Base-by-base conservation (phyloP, 108 stramenopile species). In the Cyclostephanos invisitatus region DNA sequence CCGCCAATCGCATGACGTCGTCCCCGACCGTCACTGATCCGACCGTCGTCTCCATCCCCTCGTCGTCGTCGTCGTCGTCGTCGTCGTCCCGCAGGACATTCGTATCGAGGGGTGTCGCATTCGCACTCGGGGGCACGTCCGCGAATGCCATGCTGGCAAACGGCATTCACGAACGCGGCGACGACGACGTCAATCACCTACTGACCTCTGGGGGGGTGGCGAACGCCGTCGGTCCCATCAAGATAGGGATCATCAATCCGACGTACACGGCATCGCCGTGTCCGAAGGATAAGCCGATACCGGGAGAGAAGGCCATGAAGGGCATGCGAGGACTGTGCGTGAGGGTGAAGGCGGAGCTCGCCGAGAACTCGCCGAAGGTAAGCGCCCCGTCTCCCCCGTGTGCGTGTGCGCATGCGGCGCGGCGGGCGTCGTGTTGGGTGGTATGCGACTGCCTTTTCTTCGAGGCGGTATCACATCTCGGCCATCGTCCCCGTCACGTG, bases 271-370 rank as follows among this genome's bases (percentile, higher is more conserved):
- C 94, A 35, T 72, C 69, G 24, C 82, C 85, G 12, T 97, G 96
- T 76, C 96, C 96, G 11, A 84, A 75, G 44, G 80, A 85, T 55
- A 90, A 83, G 37, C 96, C 95, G 40, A 94, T 97, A 55, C 96
- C 96, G 2, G 96, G 96, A 57, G 91, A 97, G 74, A 94, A 94
- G 80, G 96, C 96, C 22, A 95, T 95, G 89, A 91, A 94, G 77
- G 96, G 96, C 10, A 91, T 97, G 87, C 77, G 86, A 40, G 93
- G 93, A 8, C 62, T 97, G 21, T 97, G 96, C 67, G 94, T 97
- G 10, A 84, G 85, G 11, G 96, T 97, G 20, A 78, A 84, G 42
- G 92, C 88, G 0, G 77, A 90, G 47, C 51, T 91, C 48, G 74
- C 82, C 9, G 81, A 80, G 14, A 54, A 54, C 54, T 51, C 83